Evolutionary conservation across 257 asterid genomes (phyloP).

Genomic region (Linderniella brevidens): DNA sequence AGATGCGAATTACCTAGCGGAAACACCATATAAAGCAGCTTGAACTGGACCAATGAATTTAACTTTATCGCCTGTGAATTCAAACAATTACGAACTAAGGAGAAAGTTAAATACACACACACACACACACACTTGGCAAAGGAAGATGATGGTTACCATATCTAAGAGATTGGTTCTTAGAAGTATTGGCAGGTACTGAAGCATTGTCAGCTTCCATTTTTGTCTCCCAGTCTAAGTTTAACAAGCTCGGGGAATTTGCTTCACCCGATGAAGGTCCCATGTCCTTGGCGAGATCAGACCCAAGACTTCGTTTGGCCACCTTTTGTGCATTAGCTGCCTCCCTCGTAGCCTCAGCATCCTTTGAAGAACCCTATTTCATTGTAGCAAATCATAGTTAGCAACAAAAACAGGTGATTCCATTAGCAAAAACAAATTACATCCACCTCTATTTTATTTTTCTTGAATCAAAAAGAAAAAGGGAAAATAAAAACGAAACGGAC

Average conservation of each 20-base stretch:
- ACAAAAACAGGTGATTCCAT: no score
- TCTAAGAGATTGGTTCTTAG: constrained; percentile 36
- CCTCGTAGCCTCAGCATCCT: constrained; percentile 49
- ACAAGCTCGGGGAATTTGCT: constrained; percentile 21
- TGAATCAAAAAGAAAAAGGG: no score
- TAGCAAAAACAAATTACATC: no score
- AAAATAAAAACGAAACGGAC: no score
- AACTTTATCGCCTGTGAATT: constrained; percentile 61
- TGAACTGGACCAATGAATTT: constrained; percentile 58
- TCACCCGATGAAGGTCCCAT: constrained; percentile 31
- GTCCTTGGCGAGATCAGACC: constrained; percentile 36
- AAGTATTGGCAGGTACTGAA: constrained; percentile 22
- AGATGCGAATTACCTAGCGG: constrained; percentile 29
- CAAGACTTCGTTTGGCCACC: constrained; percentile 30
- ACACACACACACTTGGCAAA: no score
- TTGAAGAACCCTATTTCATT: constrained; percentile 37
- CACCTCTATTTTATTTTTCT: no score
- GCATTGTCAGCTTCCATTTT: constrained; percentile 30
- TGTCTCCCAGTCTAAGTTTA: constrained; percentile 24
- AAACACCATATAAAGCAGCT: constrained; percentile 29
- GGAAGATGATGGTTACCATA: constrained; percentile 18
- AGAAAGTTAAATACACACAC: no score
- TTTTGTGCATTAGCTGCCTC: constrained; percentile 41
- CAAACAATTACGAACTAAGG: not conserved
- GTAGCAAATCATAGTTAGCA: no score